Evolutionary conservation across 2,329 filamentous ascomycete genomes (phyloP).

Genomic region (Endothia cerciana): DNA sequence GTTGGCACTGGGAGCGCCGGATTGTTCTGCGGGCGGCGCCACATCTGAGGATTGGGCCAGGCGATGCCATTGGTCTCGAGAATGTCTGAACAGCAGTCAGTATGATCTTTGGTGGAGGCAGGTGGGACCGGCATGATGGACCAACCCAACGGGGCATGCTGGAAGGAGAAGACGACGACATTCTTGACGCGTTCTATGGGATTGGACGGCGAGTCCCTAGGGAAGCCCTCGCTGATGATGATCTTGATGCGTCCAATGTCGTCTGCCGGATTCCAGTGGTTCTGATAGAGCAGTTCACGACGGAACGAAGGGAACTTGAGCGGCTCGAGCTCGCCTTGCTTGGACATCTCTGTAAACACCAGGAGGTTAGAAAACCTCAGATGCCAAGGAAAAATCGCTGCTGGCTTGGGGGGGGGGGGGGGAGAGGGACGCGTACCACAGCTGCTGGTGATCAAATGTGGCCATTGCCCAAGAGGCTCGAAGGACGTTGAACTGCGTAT

Average conservation of each 20-base stretch:
- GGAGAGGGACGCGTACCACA: constrained; percentile 48
- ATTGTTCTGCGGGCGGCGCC: constrained; percentile 54
- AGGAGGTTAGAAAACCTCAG: background rate
- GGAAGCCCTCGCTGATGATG: constrained; percentile 74
- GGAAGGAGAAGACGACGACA: constrained; percentile 78
- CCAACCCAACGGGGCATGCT: constrained; percentile 78
- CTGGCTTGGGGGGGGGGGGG: too few species aligned
- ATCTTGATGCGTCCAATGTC: constrained; percentile 76
- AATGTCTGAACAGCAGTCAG: constrained; percentile 56
- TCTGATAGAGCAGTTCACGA: constrained; percentile 68
- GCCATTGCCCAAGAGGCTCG: constrained; percentile 54
- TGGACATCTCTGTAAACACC: constrained; percentile 49
- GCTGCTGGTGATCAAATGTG: constrained; percentile 51
- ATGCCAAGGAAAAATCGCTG: constrained; percentile 10
- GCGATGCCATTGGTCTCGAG: constrained; percentile 75
- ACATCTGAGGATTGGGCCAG: constrained; percentile 78
- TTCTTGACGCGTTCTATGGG: constrained; percentile 73
- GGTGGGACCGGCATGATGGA: constrained; percentile 18
- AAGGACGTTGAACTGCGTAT: constrained; percentile 58
- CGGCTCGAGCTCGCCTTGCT: constrained; percentile 60
- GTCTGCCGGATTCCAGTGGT: constrained; percentile 73
- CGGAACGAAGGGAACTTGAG: constrained; percentile 76
- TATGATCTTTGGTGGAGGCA: background rate
- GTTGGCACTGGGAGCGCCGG: constrained; percentile 47
- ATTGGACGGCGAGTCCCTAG: constrained; percentile 52